Evolutionary conservation across 768 basidiomycete genomes (phyloP).

Genomic region (Tephrocybe sp.): DNA sequence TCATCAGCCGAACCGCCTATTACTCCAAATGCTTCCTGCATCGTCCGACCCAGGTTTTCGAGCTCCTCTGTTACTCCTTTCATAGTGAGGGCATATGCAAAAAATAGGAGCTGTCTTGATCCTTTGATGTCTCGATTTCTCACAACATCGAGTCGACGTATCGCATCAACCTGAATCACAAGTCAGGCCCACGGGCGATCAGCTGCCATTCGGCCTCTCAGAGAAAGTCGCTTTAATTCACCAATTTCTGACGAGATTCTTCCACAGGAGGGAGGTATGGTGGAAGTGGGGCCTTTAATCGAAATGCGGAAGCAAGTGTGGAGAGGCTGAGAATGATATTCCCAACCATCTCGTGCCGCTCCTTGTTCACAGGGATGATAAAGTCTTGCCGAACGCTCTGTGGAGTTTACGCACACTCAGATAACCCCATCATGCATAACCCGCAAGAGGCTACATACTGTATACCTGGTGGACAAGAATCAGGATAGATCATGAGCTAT

Average conservation of each 20-base stretch:
- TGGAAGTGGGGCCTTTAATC: conserved; percentile 88
- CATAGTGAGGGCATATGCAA: conserved; percentile 93
- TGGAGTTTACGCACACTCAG: conserved; percentile 1
- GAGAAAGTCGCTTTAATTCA: too few relatives aligned
- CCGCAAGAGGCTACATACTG: conserved; percentile 40
- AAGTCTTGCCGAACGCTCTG: conserved; percentile 85
- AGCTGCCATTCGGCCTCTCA: too few relatives aligned
- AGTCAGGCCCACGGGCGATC: too few relatives aligned
- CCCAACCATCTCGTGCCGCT: conserved; percentile 92
- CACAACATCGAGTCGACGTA: conserved; percentile 85
- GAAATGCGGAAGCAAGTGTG: conserved; percentile 73
- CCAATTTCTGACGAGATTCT: conserved; percentile 74
- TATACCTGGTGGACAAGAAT: conserved; percentile 50
- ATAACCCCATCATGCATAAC: background rate
- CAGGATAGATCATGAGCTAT: background rate
- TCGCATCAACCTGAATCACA: conserved; percentile 80
- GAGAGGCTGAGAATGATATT: conserved; percentile 92
- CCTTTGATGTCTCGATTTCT: conserved; percentile 76
- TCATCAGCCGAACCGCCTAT: conserved; percentile 80
- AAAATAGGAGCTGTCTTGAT: conserved; percentile 85
- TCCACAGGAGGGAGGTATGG: conserved; percentile 95
- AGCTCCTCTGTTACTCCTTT: conserved; percentile 90
- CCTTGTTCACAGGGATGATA: conserved; percentile 84
- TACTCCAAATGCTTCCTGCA: conserved; percentile 91
- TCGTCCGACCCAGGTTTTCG: conserved; percentile 71